These are phyloP conservation scores for Begonia fuchsioides DNA, from an alignment of 306 rosid species.

Conservation along the genomic window DNA sequence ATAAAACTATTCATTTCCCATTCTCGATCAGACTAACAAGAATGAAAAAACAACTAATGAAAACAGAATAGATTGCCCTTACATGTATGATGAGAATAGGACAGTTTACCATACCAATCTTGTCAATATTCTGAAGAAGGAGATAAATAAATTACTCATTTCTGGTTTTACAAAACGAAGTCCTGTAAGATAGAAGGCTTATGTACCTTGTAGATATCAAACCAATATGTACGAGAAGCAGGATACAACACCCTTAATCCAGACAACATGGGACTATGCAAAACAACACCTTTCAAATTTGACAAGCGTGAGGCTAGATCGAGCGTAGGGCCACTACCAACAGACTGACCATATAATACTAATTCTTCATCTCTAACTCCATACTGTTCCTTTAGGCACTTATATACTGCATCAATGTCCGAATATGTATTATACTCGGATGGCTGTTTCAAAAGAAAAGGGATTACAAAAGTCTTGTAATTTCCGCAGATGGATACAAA, in stretches of 20 bases:
- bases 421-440: conserved; percentile 86
- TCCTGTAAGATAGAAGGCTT: neutral
- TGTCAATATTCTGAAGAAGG: conserved; percentile 69
- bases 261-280: conserved; percentile 87
- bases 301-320: conserved; percentile 71
- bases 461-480: neutral
- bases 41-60: neutral
- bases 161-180: neutral
- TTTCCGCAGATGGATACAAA: too few relatives aligned
- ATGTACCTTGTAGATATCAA: conserved; percentile 90
- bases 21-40: neutral
- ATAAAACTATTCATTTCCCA: neutral
- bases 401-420: conserved; percentile 83
- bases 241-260: conserved; percentile 88
- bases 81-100: conserved; percentile 86
- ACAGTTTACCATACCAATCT: conserved; percentile 55
- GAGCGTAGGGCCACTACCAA: conserved; percentile 91
- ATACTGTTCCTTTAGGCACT: conserved; percentile 71
- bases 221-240: conserved; percentile 80
- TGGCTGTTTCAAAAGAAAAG: conserved; percentile 60
- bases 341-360: conserved; percentile 84
- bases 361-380: conserved; percentile 76
- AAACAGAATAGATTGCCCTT: conserved; percentile 15
- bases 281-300: conserved; percentile 67
- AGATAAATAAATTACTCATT: conserved; percentile 1